Conservation (phyloP, 2,329 filamentous ascomycete genomes). For the Claviceps monticola region DNA sequence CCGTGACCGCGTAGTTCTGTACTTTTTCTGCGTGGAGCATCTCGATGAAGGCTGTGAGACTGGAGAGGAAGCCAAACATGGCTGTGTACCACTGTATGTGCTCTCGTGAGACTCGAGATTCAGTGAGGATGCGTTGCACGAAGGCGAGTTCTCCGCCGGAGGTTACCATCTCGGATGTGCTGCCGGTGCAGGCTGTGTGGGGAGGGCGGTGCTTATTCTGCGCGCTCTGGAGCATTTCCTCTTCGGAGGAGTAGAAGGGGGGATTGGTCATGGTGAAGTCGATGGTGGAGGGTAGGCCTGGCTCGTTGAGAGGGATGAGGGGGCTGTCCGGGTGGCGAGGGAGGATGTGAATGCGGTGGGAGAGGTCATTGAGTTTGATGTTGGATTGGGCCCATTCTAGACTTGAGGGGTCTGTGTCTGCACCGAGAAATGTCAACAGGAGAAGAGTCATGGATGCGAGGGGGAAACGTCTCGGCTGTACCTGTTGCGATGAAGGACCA, state of each 20-base stretch:
- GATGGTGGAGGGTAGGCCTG: slow-evolving; percentile 41
- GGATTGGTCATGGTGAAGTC: slow-evolving; percentile 92
- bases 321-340: slow-evolving; percentile 33
- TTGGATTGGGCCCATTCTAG: slow-evolving; percentile 54
- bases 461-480: slow-evolving; percentile 8
- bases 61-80: slow-evolving; percentile 75
- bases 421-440: neutral
- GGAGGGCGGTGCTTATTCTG: slow-evolving; percentile 53
- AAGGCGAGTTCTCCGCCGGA: slow-evolving; percentile 66
- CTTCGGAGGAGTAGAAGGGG: slow-evolving; percentile 71
- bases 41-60: slow-evolving; percentile 48
- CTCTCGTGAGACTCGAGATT: slow-evolving; percentile 46
- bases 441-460: neutral
- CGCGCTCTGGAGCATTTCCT: slow-evolving; percentile 54
- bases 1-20: slow-evolving; percentile 68
- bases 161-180: slow-evolving; percentile 74
- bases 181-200: slow-evolving; percentile 61
- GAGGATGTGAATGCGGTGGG: slow-evolving; percentile 50
- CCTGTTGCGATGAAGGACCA: slow-evolving; percentile 63
- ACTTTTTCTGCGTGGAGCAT: slow-evolving; percentile 42
- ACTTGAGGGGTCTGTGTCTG: slow-evolving; percentile 63
- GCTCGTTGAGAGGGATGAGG: slow-evolving; percentile 49
- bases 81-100: slow-evolving; percentile 76
- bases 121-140: slow-evolving; percentile 53
- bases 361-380: slow-evolving; percentile 49